Evolutionary conservation across 352 stramenopile genomes (phyloP).

Genomic region (Phytophthora europaea): DNA sequence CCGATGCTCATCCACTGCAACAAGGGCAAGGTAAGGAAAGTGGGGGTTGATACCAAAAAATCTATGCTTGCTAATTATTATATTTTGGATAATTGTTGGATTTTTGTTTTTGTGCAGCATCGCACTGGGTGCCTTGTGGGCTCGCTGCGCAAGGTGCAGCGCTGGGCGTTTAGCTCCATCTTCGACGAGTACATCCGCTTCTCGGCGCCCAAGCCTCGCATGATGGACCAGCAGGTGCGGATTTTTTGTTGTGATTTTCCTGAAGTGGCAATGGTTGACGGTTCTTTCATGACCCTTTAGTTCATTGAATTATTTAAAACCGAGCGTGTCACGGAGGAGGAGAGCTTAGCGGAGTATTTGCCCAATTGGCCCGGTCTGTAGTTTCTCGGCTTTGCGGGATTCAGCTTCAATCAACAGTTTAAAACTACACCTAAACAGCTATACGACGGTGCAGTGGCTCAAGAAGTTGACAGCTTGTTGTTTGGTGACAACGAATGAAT

Average conservation of each 20-base stretch:
- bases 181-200: slow-evolving; percentile 91
- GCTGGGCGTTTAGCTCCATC: slow-evolving; percentile 86
- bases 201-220: slow-evolving; percentile 84
- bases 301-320: slow-evolving; percentile 91
- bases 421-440: background rate
- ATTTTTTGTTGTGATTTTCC: background rate
- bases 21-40: slow-evolving; percentile 79
- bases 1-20: slow-evolving; percentile 92
- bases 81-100: background rate
- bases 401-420: background rate
- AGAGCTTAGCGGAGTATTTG: slow-evolving; percentile 53
- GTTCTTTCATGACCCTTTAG: slow-evolving; percentile 36
- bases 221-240: slow-evolving; percentile 89
- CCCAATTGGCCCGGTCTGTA: slow-evolving; percentile 76
- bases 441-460: background rate
- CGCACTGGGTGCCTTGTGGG: slow-evolving; percentile 84
- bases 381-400: background rate
- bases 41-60: background rate
- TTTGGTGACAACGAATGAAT: background rate
- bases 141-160: slow-evolving; percentile 83
- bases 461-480: background rate
- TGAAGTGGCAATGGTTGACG: slow-evolving; percentile 6
- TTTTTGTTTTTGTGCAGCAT: slow-evolving; percentile 48
- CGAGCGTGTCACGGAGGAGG: slow-evolving; percentile 69
- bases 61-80: background rate